phyloP scores from a whole-genome alignment of 352 stramenopile species.

The Blastocystis sp. region DNA sequence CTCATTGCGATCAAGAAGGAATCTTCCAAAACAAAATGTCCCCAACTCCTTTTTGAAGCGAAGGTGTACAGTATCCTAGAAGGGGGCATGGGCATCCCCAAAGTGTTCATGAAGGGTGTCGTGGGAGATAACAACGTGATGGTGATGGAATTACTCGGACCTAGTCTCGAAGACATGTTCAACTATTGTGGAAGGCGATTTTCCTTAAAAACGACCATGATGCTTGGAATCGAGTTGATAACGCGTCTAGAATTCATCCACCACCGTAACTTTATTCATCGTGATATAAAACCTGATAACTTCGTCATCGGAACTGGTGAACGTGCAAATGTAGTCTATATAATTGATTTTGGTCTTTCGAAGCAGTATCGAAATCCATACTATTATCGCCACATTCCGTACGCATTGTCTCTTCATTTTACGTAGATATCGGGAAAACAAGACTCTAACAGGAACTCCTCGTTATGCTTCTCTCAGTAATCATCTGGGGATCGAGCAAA shows the following conservation, averaged over 20 bases:
- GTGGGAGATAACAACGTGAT: constrained; percentile 90
- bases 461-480: constrained; percentile 88
- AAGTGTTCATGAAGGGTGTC: background rate
- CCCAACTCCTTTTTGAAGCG: constrained; percentile 96
- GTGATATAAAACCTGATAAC: constrained; percentile 90
- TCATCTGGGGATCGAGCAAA: constrained; percentile 86
- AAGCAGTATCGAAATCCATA: constrained; percentile 87
- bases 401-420: constrained; percentile 63
- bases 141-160: constrained; percentile 96
- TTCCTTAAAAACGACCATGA: constrained; percentile 81
- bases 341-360: constrained; percentile 89
- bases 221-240: constrained; percentile 84
- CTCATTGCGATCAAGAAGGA: constrained; percentile 98
- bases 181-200: constrained; percentile 85
- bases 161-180: constrained; percentile 87
- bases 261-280: constrained; percentile 87
- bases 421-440: constrained; percentile 75
- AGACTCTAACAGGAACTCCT: constrained; percentile 86
- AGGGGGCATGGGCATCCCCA: constrained; percentile 71
- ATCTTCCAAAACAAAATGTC: constrained; percentile 81
- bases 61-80: constrained; percentile 99
- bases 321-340: constrained; percentile 81
- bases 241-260: constrained; percentile 86
- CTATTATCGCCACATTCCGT: constrained; percentile 83
- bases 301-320: constrained; percentile 86